Evolutionary conservation across 441 rosid genomes (phyloP), one percentile per base, ranked within the genome.

Genomic region (Adansonia gregorii): DNA sequence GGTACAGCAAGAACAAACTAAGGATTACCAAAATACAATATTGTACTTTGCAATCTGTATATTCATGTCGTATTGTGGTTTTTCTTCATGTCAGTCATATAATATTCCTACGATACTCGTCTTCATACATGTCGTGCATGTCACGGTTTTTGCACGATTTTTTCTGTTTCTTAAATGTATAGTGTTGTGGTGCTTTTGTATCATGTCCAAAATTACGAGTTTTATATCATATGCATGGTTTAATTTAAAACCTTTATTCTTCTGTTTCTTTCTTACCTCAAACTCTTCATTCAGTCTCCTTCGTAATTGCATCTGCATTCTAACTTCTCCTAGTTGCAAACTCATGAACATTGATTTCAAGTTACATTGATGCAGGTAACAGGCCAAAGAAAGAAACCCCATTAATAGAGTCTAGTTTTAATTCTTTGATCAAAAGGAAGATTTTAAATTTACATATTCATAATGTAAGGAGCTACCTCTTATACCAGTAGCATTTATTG

Each of bases 241-340:
- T 8, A 1, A 17, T 20, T 11, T 35, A 39, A 35, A 66, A 66
- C 2, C 2, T 66, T 14, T 15, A 6, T 1, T 60, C 12, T 2
- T 60, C 66, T 22, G n/a, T 24, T 24, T 60, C 66, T 60, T 60
- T 24, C 66, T 24, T 60, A 60, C 66, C 66, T 24, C 41, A 1
- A 60, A 24, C 66, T 60, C 66, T 60, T 60, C 41, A 60, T 60
- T 60, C 66, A 24, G 7, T 24, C n/a, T 60, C 7, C 66, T 11
- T 60, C 35, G 7, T 60, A 11, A 0, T 60, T 60, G n/a, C 66
- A 60, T 60, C 12, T 60, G 39, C 66, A 60, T 3, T 22, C 41
- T 24, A 60, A 59, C 39, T 22, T 24, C 66, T 60, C 66, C 6
- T 60, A 39, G 66, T 10, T 24, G 66, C 8, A 24, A 2, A 60